A percentile compares a stretch with the other conserved stretches of the same genome.
Conservation (phyloP, 2,329 filamentous ascomycete genomes). For the Myriosclerotinia curreyana region DNA sequence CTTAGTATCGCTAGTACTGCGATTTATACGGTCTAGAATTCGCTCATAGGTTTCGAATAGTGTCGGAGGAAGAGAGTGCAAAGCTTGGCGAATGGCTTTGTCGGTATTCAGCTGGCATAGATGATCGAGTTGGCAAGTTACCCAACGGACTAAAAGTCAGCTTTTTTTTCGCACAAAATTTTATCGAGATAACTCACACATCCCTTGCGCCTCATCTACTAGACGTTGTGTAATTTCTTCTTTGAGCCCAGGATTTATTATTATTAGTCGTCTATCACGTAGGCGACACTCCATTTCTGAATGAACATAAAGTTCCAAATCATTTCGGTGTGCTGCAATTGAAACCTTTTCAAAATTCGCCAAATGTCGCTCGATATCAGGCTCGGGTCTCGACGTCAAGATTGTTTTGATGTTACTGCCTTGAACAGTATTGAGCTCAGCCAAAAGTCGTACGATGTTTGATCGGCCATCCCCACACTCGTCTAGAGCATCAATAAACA, state of each 20-base stretch:
- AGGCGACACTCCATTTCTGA: slow-evolving; percentile 23
- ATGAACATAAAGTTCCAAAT: slow-evolving; percentile 27
- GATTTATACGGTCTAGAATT: slow-evolving; percentile 35
- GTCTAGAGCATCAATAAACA: slow-evolving; percentile 22
- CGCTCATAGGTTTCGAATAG: slow-evolving; percentile 34
- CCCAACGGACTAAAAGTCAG: slow-evolving; percentile 25
- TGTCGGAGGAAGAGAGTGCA: slow-evolving; percentile 26
- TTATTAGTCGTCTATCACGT: neutral
- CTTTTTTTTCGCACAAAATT: too few species aligned
- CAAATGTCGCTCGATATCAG: slow-evolving; percentile 24
- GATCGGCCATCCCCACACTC: slow-evolving; percentile 8
- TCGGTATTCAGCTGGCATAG: slow-evolving; percentile 27
- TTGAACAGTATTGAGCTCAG: slow-evolving; percentile 13
- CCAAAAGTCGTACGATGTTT: slow-evolving; percentile 12
- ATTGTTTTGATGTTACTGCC: slow-evolving; percentile 24
- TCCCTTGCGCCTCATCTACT: slow-evolving; percentile 24
- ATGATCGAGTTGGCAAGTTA: slow-evolving; percentile 26
- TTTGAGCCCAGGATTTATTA: slow-evolving; percentile 21
- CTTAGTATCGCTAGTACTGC: slow-evolving; percentile 26
- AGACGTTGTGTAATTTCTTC: slow-evolving; percentile 24
- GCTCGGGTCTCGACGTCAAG: slow-evolving; percentile 22
- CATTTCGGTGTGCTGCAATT: slow-evolving; percentile 25
- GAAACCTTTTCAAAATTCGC: slow-evolving; percentile 18
- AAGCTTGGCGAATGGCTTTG: slow-evolving; percentile 23
- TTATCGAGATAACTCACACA: slow-evolving; percentile 20